Percentiles rank a stretch among this genome's conserved stretches.
Evolutionary conservation across 495 filamentous ascomycete genomes (phyloP).

Genomic region (Penicillium cinerascens): DNA sequence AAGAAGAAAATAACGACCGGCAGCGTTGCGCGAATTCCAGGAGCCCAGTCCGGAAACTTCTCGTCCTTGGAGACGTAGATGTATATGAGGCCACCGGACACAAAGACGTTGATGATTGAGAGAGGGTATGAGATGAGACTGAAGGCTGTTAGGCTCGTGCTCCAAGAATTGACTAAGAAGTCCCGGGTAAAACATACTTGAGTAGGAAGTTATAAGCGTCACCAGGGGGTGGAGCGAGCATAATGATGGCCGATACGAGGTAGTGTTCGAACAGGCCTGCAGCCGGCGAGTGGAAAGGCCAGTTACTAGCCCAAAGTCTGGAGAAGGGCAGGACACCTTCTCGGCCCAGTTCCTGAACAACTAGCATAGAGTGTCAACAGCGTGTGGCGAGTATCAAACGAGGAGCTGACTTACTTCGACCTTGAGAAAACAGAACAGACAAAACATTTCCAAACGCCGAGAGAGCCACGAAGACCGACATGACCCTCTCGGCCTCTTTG

Average conservation of each 20-base stretch:
- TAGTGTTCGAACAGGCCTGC: conserved; percentile 62
- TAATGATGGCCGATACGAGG: conserved; percentile 55
- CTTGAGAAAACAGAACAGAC: conserved; percentile 66
- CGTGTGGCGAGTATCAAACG: conserved; percentile 1
- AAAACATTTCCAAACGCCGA: conserved; percentile 70
- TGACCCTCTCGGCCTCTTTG: conserved; percentile 50
- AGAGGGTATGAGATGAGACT: conserved; percentile 61
- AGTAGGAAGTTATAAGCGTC: conserved; percentile 64
- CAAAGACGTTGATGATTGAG: conserved; percentile 58
- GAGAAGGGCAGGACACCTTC: conserved; percentile 63
- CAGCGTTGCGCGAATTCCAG: conserved; percentile 32
- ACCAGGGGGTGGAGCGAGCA: conserved; percentile 61
- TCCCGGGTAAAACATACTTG: conserved; percentile 40
- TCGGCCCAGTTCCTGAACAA: conserved; percentile 63
- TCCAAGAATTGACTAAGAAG: conserved; percentile 13
- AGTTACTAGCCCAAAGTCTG: conserved; percentile 61
- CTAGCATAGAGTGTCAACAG: conserved; percentile 3
- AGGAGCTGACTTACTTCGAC: conserved; percentile 40
- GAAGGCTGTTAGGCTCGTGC: conserved; percentile 21
- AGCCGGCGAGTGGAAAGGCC: conserved; percentile 58
- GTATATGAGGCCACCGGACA: conserved; percentile 52
- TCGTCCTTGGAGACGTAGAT: conserved; percentile 51
- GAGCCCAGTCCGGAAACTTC: conserved; percentile 35
- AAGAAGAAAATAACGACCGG: conserved; percentile 55
- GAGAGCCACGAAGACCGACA: conserved; percentile 69